Conservation (phyloP, 2,329 filamentous ascomycete species). For the Purpureocillium lavendulum region DNA sequence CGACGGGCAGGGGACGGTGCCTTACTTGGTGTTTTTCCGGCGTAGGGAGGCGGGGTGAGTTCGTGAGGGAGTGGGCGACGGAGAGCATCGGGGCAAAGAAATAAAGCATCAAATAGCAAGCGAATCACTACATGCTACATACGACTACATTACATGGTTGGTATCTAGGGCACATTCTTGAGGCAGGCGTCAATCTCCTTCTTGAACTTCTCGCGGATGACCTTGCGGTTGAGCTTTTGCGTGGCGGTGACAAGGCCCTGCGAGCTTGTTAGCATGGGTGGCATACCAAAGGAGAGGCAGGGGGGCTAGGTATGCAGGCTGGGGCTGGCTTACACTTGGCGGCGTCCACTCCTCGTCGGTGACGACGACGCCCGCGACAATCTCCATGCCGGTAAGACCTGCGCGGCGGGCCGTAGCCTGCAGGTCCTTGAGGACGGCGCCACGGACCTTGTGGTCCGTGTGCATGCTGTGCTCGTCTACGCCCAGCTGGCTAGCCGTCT, state of each 20-base stretch:
- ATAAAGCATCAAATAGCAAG: too few species aligned
- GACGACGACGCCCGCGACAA: conserved; percentile 67
- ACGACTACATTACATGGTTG: neutral
- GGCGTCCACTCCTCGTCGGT: conserved; percentile 86
- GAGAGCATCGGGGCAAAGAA: too few species aligned
- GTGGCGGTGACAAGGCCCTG: conserved; percentile 54
- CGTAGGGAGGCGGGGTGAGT: conserved; percentile 18
- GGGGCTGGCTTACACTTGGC: conserved; percentile 54
- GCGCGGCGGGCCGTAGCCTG: conserved; percentile 55
- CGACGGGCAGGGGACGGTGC: conserved; percentile 26
- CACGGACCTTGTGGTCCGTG: conserved; percentile 55
- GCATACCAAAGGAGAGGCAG: too few species aligned
- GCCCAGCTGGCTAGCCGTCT: conserved; percentile 50
- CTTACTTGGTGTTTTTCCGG: conserved; percentile 39
- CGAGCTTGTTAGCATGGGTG: conserved; percentile 12
- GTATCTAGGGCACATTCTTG: conserved; percentile 15
- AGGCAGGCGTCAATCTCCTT: conserved; percentile 39
- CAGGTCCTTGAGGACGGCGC: conserved; percentile 57
- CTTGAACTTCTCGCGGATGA: conserved; percentile 40
- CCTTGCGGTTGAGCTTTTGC: conserved; percentile 50
- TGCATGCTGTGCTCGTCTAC: conserved; percentile 63
- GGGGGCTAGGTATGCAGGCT: neutral
- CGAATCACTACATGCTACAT: conserved; percentile 1
- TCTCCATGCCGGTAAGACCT: conserved; percentile 63
- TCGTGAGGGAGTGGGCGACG: too few species aligned